phyloP scores from a whole-genome alignment of 352 stramenopile species.

The Pythium monospermum region DNA sequence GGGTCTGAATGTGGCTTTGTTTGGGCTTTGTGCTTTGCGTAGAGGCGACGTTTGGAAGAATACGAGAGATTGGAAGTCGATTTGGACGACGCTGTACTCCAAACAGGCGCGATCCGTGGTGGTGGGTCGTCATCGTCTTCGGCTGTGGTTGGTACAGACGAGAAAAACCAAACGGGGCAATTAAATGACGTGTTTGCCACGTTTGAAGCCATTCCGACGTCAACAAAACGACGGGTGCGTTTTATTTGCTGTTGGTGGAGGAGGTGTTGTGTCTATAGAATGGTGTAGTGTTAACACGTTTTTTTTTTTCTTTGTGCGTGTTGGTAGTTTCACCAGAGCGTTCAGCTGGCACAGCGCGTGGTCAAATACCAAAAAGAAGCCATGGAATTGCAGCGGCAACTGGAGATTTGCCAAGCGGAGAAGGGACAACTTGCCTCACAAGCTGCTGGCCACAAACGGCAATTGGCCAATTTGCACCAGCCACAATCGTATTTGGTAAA shows the following conservation, averaged over 20 bases:
- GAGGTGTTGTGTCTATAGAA: neutral
- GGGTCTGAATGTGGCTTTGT: neutral
- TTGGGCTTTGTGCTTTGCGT: neutral
- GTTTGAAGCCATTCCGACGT: slow-evolving; percentile 61
- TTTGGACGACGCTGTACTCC: slow-evolving; percentile 56
- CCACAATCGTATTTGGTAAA: slow-evolving; percentile 69
- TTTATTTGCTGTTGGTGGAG: neutral
- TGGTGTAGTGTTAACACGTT: neutral
- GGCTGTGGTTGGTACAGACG: neutral
- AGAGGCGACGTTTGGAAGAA: slow-evolving; percentile 58
- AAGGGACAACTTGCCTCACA: slow-evolving; percentile 25
- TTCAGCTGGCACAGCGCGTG: slow-evolving; percentile 57
- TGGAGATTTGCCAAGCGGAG: slow-evolving; percentile 29
- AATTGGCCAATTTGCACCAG: slow-evolving; percentile 53
- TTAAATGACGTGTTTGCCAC: slow-evolving; percentile 48
- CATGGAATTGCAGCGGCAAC: slow-evolving; percentile 34
- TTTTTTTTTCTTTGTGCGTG: too few relatives aligned
- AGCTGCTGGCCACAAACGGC: slow-evolving; percentile 27
- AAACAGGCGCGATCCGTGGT: slow-evolving; percentile 41
- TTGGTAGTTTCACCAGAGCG: slow-evolving; percentile 68
- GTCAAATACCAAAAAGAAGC: slow-evolving; percentile 59
- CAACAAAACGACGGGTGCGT: slow-evolving; percentile 57
- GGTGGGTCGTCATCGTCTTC: too few relatives aligned
- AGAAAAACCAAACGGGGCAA: slow-evolving; percentile 5
- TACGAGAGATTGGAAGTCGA: slow-evolving; percentile 76